Evolutionary conservation across 768 basidiomycete genomes (phyloP), one percentile per base, ranked within the genome.

Genomic region (Russula ochroleuca): DNA sequence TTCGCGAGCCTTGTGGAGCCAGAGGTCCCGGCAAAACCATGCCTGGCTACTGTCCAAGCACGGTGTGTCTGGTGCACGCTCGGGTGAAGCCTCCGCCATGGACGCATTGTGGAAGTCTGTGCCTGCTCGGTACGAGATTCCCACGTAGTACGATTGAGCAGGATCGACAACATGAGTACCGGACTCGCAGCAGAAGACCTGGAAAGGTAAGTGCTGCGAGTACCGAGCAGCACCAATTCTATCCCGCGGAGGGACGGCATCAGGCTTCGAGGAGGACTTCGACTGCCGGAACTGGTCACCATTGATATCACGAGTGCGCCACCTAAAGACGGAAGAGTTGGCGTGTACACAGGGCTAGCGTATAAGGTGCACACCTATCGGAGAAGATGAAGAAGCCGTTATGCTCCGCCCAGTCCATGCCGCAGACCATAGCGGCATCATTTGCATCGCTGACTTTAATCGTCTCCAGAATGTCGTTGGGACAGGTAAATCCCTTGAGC

Each of bases 351-450:
- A n/a, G 25, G 45, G 23, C 13, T 15, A 17, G 19, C 2, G 37
- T 19, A 33, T 57, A 64, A 49, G 61, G 52, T 59, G 45, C 31
- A 47, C 31, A 92, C 94, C 96, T 81, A 75, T 98, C 96, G 19
- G 95, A 98, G 76, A 97, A 98, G 68, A 98, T 94, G 79, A 98
- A 99, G 76, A 93, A 90, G 0, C 94, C 94, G 67, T 94, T 92
- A 70, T 94, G 90, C 75, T 99, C 95, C 13, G 94, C 96, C 97
- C 97, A 99, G 72, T 99, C 97, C 96, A 98, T 98, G n/a, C 95
- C 96, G 72, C 97, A 98, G 2, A 98, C 94, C 92, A 99, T 93
- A 0, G 94, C 92, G 3, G 97, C 97, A 68, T 94, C 85, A 72
- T 98, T 99, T 37, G 83, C 82, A 68, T 89, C 81, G 72, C 90